Conservation (phyloP, 202 grass and related monocot genomes). For the Zoysia matrella region DNA sequence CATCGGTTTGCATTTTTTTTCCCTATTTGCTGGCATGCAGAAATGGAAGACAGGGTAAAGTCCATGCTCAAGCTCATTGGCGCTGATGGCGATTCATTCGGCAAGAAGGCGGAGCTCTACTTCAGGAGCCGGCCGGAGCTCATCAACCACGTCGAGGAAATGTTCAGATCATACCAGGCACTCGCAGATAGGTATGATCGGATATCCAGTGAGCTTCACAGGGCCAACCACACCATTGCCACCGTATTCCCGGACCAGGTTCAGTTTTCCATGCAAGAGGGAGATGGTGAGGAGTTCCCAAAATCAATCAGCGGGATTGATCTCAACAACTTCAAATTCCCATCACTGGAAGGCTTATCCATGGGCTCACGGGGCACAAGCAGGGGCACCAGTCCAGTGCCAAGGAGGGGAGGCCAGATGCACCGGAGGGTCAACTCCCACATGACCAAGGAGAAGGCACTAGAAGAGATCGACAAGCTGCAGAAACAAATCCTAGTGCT, state of each 20-base stretch:
- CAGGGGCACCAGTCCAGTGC: conserved; percentile 42
- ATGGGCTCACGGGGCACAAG: conserved; percentile 31
- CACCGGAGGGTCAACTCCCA: conserved; percentile 57
- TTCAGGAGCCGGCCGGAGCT: conserved; percentile 81
- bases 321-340: conserved; percentile 58
- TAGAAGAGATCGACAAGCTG: conserved; percentile 75
- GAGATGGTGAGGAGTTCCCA: conserved; percentile 51
- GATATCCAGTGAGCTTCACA: conserved; percentile 85
- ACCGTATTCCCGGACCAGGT: conserved; percentile 76
- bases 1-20: neutral
- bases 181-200: conserved; percentile 71
- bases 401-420: conserved; percentile 45
- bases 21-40: conserved; percentile 27
- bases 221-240: conserved; percentile 95
- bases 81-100: conserved; percentile 74
- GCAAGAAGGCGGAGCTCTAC: conserved; percentile 91
- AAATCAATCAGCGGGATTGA: conserved; percentile 64
- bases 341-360: conserved; percentile 40
- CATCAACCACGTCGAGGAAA: conserved; percentile 85
- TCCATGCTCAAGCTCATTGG: conserved; percentile 84
- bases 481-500: conserved; percentile 81
- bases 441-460: conserved; percentile 75
- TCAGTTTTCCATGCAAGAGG: conserved; percentile 74
- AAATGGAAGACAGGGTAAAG: conserved; percentile 80
- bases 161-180: conserved; percentile 70